Base-by-base conservation (phyloP, 495 filamentous ascomycete genomes). In the Hamigera avellanea region DNA sequence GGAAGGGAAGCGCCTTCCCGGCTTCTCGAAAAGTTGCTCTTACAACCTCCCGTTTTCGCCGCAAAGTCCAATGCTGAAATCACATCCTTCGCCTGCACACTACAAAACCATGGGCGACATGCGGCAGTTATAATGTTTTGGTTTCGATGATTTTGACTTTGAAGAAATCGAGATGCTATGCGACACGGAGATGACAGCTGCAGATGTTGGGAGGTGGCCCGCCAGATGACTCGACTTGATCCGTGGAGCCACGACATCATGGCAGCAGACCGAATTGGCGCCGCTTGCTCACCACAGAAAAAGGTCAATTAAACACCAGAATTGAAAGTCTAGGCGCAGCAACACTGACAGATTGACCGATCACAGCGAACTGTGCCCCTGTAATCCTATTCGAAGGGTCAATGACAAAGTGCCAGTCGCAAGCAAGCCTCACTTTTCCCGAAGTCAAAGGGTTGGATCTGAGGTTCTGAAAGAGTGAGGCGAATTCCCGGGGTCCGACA, bases 191-290 rank as follows among this genome's bases (percentile, higher is more conserved):
- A n/a, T n/a, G n/a, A n/a, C n/a, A n/a, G n/a, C n/a, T n/a, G n/a
- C n/a, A n/a, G n/a, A n/a, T n/a, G n/a, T n/a, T n/a, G n/a, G n/a
- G n/a, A n/a, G n/a, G n/a, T n/a, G n/a, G n/a, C n/a, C n/a, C n/a
- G n/a, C n/a, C n/a, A n/a, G n/a, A n/a, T n/a, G n/a, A n/a, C n/a
- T n/a, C 9, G 21, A 23, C 23, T 25, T 19, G 32, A 38, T 50
- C 45, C 59, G 26, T 63, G 57, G 59, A 54, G 59, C 59, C 59
- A 63, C 57, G 57, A 58, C 56, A 63, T 51, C 51, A 51, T 40
- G 46, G 49, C 50, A 48, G 43, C 38, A 40, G 46, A 42, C 53
- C 52, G 50, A 48, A 41, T 47, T 50, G 40, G 43, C 41, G 41
- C 45, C 45, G 51, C 37, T 46, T 42, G 33, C 47, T 48, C 42